These are phyloP conservation scores for Triticum monococcum DNA, from an alignment of 176 grass and related monocot genomes.

Conservation along the genomic window DNA sequence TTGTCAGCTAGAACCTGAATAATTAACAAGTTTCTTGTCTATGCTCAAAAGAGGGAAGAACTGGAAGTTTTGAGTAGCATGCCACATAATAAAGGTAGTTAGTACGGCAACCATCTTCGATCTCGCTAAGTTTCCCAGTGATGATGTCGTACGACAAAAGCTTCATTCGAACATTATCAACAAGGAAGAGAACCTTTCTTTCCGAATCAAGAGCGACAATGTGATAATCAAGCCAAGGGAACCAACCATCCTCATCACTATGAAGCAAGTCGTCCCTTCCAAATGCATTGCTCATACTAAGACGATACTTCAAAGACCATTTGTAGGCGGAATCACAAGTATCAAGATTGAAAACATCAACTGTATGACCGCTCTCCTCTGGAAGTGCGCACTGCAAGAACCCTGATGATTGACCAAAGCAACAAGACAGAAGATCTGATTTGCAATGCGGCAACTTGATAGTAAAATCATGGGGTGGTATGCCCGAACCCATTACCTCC, in stretches of 20 bases:
- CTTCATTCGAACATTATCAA: not conserved
- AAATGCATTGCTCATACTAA: not conserved
- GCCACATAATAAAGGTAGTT: not conserved
- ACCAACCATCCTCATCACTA: no score
- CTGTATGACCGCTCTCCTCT: not conserved
- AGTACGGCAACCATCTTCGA: not conserved
- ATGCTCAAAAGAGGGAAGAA: not conserved
- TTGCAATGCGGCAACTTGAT: no score
- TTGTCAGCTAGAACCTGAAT: not conserved
- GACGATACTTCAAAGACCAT: not conserved
- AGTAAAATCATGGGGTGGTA: not conserved
- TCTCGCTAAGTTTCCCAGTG: not conserved
- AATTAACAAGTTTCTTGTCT: not conserved
- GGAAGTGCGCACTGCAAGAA: not conserved
- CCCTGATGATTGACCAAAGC: not conserved
- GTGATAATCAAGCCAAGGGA: not conserved
- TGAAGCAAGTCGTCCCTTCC: not conserved
- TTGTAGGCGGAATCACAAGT: not conserved
- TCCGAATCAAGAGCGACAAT: not conserved
- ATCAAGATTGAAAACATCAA: not conserved
- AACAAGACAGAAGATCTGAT: not conserved
- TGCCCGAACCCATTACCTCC: not conserved
- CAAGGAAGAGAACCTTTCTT: not conserved
- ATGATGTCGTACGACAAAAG: not conserved
- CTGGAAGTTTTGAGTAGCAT: not conserved